Evolutionary conservation across 1,284 basidiomycete genomes (phyloP), one percentile per base, ranked within the genome.

Genomic region (Cutaneotrichosporon curvatum): DNA sequence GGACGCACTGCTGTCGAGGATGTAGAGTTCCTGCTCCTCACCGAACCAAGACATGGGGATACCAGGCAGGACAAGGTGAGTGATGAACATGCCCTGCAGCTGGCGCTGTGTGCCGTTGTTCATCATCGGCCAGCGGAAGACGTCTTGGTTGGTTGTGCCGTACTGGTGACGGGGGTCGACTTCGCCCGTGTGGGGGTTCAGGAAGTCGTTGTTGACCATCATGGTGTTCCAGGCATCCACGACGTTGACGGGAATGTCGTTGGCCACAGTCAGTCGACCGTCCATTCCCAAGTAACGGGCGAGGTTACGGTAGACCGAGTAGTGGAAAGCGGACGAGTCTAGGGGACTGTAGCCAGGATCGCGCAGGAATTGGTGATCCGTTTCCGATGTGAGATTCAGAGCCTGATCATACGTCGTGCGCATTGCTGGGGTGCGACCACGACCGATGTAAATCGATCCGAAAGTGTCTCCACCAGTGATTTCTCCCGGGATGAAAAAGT

Each of bases 381-480:
- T 7, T 28, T 28, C 8, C 8, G 78, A 62, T 2, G 80, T 84
- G 31, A 73, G 43, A 47, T 60, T 61, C 18, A 81, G 80, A 0
- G 86, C 84, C 9, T 74, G 72, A n/a, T 78, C 64, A 65, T 85
- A 83, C 12, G 79, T 78, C 0, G 79, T 70, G 32, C 60, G 73
- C 42, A 55, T 55, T 64, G 84, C 79, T 2, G 82, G 81, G 5
- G 83, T 89, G 40, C 89, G 82, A 36, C 89, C 89, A 58, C 89
- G 86, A 40, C 89, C 89, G 53, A 85, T 73, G 69, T 92, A 94
- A 12, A 92, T 73, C 2, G 87, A 75, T 19, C 87, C 88, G 63
- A 92, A 91, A 0, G 81, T 83, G 71, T 94, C 84, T 56, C 88
- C 89, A 75, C 88, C 88, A n/a, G 89, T 92, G 49, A 94, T 85